Conservation (phyloP, 257 asterid species). For the Nicotiana attenuata region DNA sequence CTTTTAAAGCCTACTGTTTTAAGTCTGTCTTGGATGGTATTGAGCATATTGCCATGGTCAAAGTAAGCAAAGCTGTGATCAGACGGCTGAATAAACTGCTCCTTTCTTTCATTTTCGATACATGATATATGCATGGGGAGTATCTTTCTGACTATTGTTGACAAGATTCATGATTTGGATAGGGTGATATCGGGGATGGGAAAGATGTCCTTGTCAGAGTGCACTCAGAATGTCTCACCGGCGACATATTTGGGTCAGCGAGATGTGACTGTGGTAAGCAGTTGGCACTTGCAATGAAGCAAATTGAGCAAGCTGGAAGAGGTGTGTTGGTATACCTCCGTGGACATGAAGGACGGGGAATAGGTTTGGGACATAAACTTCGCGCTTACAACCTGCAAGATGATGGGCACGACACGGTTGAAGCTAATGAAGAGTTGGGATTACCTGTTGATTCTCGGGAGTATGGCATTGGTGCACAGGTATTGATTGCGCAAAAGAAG, state of each 20-base stretch:
- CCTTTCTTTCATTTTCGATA: background rate
- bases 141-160: background rate
- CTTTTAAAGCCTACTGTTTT: conserved; percentile 80
- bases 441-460: conserved; percentile 94
- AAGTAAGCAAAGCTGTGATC: conserved; percentile 40
- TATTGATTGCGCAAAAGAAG: conserved; percentile 15
- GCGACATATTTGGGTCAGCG: conserved; percentile 95
- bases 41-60: conserved; percentile 97
- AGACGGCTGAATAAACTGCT: background rate
- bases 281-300: conserved; percentile 84
- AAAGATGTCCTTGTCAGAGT: conserved; percentile 83
- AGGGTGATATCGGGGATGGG: conserved; percentile 98
- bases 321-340: conserved; percentile 89
- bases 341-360: conserved; percentile 97
- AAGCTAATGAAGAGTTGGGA: conserved; percentile 96
- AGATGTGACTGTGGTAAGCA: conserved; percentile 96
- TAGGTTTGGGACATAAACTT: conserved; percentile 95
- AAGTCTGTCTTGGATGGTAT: conserved; percentile 86
- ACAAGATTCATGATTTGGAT: background rate
- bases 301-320: conserved; percentile 86
- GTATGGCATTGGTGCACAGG: conserved; percentile 99
- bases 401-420: conserved; percentile 84
- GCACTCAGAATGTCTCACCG: conserved; percentile 95
- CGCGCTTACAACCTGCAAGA: conserved; percentile 92
- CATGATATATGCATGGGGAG: background rate